phyloP scores from a whole-genome alignment of 306 rosid species.

The Pyrus bretschneideri region DNA sequence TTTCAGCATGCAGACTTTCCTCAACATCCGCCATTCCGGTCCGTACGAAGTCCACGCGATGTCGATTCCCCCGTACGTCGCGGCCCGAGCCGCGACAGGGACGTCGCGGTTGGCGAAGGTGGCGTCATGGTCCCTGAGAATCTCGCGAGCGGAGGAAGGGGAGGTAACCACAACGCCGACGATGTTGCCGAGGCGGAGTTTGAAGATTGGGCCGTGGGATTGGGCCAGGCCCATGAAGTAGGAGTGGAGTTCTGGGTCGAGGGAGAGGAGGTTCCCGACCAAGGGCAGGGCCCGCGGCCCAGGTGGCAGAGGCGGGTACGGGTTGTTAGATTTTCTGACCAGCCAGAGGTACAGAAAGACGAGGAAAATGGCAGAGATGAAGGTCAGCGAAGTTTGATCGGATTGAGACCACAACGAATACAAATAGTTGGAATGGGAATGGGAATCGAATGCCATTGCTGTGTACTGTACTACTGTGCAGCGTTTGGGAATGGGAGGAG shows the following conservation, averaged over 20 bases:
- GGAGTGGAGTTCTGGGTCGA: conserved; percentile 73
- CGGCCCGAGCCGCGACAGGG: conserved; percentile 26
- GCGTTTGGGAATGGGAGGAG: neutral
- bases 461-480: neutral
- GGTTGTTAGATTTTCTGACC: conserved; percentile 1
- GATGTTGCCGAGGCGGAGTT: conserved; percentile 59
- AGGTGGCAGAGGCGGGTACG: conserved; percentile 31
- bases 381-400: neutral
- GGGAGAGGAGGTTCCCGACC: conserved; percentile 58
- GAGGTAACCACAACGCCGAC: conserved; percentile 42
- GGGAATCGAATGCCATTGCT: neutral
- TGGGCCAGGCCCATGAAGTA: conserved; percentile 44
- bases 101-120: conserved; percentile 80
- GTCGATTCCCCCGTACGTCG: conserved; percentile 46
- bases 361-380: conserved; percentile 8
- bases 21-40: conserved; percentile 71
- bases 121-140: conserved; percentile 54
- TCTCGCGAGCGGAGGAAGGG: conserved; percentile 42
- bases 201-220: conserved; percentile 51
- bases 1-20: conserved; percentile 55
- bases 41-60: conserved; percentile 69
- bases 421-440: neutral
- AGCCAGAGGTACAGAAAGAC: conserved; percentile 4
- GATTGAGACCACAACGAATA: neutral
- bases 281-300: conserved; percentile 67